Percentiles rank a stretch among this genome's conserved stretches.
phyloP scores from a whole-genome alignment of 1,284 basidiomycete genomes.

The Austropuccinia psidii region DNA sequence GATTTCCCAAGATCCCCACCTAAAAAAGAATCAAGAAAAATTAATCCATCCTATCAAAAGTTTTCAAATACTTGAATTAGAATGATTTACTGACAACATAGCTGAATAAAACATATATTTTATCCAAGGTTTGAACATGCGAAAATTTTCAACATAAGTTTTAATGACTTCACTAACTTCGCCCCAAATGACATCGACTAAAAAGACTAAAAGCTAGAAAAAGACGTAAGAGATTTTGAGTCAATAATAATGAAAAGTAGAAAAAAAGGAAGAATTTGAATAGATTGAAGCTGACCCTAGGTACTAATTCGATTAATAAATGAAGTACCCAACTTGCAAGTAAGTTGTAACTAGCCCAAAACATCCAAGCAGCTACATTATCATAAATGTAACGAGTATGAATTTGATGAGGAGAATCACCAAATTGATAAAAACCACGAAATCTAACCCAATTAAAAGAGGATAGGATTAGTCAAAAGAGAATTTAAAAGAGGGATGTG shows the following conservation, averaged over 20 bases:
- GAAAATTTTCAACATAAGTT: conserved; percentile 58
- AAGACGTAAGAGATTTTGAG: conserved; percentile 54
- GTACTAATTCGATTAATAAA: conserved; percentile 20
- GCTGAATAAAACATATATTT: conserved; percentile 34
- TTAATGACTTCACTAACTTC: conserved; percentile 64
- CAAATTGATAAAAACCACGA: conserved; percentile 5
- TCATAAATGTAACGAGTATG: conserved; percentile 43
- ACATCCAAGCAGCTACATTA: conserved; percentile 66
- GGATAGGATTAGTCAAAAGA: background rate
- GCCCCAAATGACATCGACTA: conserved; percentile 60
- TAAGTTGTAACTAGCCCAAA: conserved; percentile 67
- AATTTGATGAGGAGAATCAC: background rate
- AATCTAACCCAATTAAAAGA: background rate
- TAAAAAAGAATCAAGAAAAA: conserved; percentile 47
- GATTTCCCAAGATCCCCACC: conserved; percentile 34
- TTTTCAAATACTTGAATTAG: conserved; percentile 58
- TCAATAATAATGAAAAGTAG: background rate
- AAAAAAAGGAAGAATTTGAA: background rate
- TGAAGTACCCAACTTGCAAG: conserved; percentile 58
- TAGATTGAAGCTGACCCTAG: background rate
- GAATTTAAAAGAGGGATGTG: background rate
- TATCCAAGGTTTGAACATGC: conserved; percentile 58
- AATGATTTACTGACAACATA: conserved; percentile 52
- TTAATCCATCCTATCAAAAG: conserved; percentile 54
- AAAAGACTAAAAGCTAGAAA: conserved; percentile 48